Evolutionary conservation across 1,139 yeast species (phyloP), one percentile per base, ranked within the genome.

Genomic region (Kodamaea plutei): DNA sequence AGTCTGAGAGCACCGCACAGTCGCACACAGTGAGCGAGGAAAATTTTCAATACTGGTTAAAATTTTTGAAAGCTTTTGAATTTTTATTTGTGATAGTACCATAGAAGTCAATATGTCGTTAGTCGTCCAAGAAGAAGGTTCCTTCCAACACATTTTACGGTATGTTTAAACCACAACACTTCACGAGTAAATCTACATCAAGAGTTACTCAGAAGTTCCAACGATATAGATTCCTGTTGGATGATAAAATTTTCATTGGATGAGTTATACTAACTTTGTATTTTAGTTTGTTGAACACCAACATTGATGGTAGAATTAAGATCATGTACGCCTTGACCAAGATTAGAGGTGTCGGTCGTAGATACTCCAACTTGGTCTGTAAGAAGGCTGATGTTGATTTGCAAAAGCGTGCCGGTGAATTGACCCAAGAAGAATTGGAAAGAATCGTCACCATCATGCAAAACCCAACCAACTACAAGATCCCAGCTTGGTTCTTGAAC

Each of bases 111-210:
- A 72, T 63, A 83, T 84, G 95, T 32, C 35, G 31, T 84, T 89
- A 83, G 96, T 87, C 76, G 93, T 89, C 74, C 93, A 85, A 76
- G 97, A 91, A 79, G 83, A 85, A 79, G 95, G 95, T 74, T 84
- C 93, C 69, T 91, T 93, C 95, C 98, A 93, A 79, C 99, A 93
- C 94, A 91, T 91, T 79, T 87, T 91, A 79, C 98, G 96, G 94
- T 84, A 83, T 72, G 94, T 82, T 23, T n/a, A 17, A 17, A 17
- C 7, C 20, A 17, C 20, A 17, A 17, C 20, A 7, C 20, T 7
- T 7, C 9, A 17, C 20, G 9, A 7, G 8, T 9, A 17, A 7
- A 7, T 9, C 7, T 17, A 17, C 9, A 17, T 7, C 20, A n/a
- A n/a, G n/a, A n/a, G n/a, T n/a, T n/a, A n/a, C n/a, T n/a, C n/a